These are phyloP conservation scores for Verticillium zaregamsianum DNA, from an alignment of 2,329 filamentous ascomycete genomes.

Conservation along the genomic window DNA sequence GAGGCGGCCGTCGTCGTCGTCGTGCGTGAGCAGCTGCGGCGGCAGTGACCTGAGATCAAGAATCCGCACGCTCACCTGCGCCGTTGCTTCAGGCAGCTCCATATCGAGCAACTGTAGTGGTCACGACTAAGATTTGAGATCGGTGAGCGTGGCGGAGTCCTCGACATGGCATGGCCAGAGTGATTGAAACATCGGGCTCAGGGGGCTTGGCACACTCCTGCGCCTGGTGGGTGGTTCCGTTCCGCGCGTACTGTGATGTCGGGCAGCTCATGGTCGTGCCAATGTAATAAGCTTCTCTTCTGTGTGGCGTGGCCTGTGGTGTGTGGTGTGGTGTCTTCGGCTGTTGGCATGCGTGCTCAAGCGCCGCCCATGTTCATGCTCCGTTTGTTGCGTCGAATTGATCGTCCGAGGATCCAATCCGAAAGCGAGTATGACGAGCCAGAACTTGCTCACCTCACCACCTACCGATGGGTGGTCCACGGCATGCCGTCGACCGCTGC, in stretches of 20 bases:
- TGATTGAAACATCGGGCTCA: not conserved
- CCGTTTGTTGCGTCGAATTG: not conserved
- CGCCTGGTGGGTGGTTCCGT: not conserved
- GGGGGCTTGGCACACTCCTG: not conserved
- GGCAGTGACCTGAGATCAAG: not conserved
- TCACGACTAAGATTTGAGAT: not conserved
- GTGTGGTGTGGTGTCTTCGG: not conserved
- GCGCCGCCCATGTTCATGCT: not conserved
- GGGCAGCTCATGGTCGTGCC: not conserved
- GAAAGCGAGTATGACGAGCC: not conserved
- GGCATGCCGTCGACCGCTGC: not conserved
- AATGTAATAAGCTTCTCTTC: not conserved
- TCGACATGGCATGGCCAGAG: not conserved
- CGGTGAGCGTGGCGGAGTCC: not conserved
- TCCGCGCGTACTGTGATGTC: not conserved
- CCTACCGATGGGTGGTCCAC: not conserved
- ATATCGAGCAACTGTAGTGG: not conserved
- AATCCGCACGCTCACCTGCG: no score
- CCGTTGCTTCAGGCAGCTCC: no score
- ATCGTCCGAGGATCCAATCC: not conserved
- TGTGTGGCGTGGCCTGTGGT: not conserved
- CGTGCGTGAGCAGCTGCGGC: no score
- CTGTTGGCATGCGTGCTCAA: not conserved
- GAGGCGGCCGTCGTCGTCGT: no score
- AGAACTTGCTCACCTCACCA: not conserved